These are phyloP conservation scores for Flaveria linearis DNA, from an alignment of 129 eudicot species.

Conservation along the genomic window DNA sequence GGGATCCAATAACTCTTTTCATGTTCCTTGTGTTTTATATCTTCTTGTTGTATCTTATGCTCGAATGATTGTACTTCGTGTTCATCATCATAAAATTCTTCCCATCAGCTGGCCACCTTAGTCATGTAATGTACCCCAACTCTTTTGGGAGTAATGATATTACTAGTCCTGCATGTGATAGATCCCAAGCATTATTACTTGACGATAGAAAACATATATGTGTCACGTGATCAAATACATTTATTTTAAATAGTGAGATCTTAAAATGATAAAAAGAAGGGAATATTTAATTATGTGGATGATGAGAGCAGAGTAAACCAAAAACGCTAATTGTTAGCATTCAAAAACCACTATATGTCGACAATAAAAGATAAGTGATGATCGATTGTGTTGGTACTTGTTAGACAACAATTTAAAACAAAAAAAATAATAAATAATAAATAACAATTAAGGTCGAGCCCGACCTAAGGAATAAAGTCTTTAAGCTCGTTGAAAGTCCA, in stretches of 20 bases:
- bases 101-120: conserved; percentile 21
- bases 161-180: conserved; percentile 26
- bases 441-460: neutral
- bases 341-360: neutral
- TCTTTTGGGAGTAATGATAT: conserved; percentile 10
- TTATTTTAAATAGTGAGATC: too few species aligned
- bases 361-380: too few species aligned
- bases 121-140: conserved; percentile 31
- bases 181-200: neutral
- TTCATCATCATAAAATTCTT: conserved; percentile 26
- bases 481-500: conserved; percentile 27
- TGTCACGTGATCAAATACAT: too few species aligned
- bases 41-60: conserved; percentile 4
- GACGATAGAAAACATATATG: too few species aligned
- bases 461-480: conserved; percentile 16
- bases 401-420: too few species aligned
- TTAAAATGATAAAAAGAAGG: neutral
- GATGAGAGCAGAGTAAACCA: neutral
- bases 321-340: neutral
- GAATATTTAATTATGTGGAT: too few species aligned
- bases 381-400: too few species aligned
- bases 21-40: neutral
- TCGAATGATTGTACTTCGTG: conserved; percentile 19
- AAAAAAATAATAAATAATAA: neutral
- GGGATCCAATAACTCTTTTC: conserved; percentile 49